Conservation (phyloP, 768 basidiomycete species). For the Xerocomellus chrysenteron region DNA sequence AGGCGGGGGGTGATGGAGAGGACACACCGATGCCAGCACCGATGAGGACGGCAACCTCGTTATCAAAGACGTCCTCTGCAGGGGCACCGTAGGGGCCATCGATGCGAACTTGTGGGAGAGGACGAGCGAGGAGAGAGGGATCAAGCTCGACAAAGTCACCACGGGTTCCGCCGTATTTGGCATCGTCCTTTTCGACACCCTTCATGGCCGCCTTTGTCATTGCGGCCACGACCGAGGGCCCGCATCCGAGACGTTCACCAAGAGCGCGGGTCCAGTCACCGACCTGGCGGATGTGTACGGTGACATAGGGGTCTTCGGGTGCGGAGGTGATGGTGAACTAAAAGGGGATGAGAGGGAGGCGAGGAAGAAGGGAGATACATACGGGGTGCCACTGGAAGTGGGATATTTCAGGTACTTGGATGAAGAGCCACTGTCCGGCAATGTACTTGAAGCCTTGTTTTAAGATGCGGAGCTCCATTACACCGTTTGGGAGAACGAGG, state of each 20-base stretch:
- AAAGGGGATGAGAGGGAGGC: background rate
- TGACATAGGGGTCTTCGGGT: constrained; percentile 91
- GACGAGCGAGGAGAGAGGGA: constrained; percentile 41
- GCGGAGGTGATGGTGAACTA: constrained; percentile 95
- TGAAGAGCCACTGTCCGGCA: constrained; percentile 88
- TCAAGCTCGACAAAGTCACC: constrained; percentile 85
- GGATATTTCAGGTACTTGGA: constrained; percentile 86
- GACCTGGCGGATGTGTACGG: constrained; percentile 90
- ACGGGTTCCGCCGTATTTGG: constrained; percentile 46
- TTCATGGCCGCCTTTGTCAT: constrained; percentile 81
- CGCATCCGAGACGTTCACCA: constrained; percentile 83
- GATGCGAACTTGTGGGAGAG: constrained; percentile 70
- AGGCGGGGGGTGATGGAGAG: background rate
- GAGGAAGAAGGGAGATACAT: constrained; percentile 30
- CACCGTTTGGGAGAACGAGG: constrained; percentile 85
- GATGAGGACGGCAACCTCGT: constrained; percentile 86
- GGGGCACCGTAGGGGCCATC: constrained; percentile 95
- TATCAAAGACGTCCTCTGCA: constrained; percentile 84
- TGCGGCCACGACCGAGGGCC: constrained; percentile 70
- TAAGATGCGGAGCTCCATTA: constrained; percentile 90
- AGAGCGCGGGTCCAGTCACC: constrained; percentile 85
- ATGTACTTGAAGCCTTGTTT: constrained; percentile 93
- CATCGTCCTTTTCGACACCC: constrained; percentile 63
- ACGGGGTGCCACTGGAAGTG: constrained; percentile 94
- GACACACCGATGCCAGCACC: constrained; percentile 87